Base-by-base conservation (phyloP, 2,329 filamentous ascomycete genomes). In the Calonectria crousiana region DNA sequence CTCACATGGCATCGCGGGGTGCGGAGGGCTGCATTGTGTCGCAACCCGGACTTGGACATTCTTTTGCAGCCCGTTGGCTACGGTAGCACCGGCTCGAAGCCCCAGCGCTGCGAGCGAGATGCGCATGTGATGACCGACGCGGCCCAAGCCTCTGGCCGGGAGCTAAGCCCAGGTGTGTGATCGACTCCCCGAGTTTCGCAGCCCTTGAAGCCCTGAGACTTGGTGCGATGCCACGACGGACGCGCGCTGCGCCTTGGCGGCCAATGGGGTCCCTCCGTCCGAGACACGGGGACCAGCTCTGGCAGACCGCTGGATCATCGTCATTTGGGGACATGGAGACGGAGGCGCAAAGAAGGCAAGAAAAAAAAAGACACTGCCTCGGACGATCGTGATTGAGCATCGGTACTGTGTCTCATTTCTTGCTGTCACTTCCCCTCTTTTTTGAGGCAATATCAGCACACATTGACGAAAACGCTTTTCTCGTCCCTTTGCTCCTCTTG, bases 211-310 rank as follows among this genome's bases (percentile, higher is more conserved):
- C 16, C 36, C 36, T 23, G n/a, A 60, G 56, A 36, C 56, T 47
- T 44, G 67, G 51, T 47, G 13, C 53, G 11, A n/a, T 16, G 52
- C 20, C 20, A 38, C 32, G 1, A 28, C 51, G 16, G 51, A 36
- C 34, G 34, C 38, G 30, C 28, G 38, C 26, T 28, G 53, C 52
- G 20, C 41, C 30, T 18, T 44, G 14, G 34, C 38, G 71, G 26
- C 58, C 71, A 62, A 67, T 70, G 51, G 67, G 60, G 60, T 58
- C 41, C 18, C 60, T 14, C 20, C 20, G 28, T 41, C 34, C 8
- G 71, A 66, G 58, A 67, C 71, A 70, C 67, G 67, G 70, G 53
- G 68, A 41, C 20, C 26, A 18, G 36, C 26, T 41, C 32, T 38
- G 53, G 64, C 26, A 67, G 53, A 38, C 34, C 30, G 64, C 44